Percentiles rank a stretch among this genome's conserved stretches.
phyloP scores from a whole-genome alignment of 73 alveolate genomes.

The Paramecium octaurelia region DNA sequence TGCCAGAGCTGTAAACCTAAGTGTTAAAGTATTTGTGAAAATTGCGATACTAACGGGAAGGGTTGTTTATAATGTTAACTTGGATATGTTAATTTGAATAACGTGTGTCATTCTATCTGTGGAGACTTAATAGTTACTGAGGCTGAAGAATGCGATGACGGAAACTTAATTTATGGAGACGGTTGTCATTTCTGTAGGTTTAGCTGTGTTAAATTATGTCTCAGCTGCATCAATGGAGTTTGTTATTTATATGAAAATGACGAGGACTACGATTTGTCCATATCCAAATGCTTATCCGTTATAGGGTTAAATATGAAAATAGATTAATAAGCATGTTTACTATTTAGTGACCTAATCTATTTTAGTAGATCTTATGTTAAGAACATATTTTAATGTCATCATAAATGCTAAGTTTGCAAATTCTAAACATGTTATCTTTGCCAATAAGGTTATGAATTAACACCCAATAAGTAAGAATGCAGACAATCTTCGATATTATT shows the following conservation, averaged over 20 bases:
- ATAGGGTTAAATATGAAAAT: neutral
- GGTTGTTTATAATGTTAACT: neutral
- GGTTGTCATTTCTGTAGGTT: neutral
- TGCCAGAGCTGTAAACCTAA: neutral
- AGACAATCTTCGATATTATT: neutral
- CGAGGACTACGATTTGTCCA: neutral
- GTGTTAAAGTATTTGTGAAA: neutral
- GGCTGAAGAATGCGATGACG: neutral
- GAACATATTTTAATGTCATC: neutral
- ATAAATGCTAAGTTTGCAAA: neutral
- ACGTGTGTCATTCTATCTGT: neutral
- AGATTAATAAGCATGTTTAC: neutral
- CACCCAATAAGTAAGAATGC: neutral
- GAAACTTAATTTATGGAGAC: neutral
- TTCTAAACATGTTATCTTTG: neutral
- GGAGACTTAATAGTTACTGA: neutral
- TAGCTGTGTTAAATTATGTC: neutral
- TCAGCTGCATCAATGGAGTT: neutral
- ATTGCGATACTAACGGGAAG: neutral
- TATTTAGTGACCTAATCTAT: neutral
- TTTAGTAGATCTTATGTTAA: neutral
- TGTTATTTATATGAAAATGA: neutral
- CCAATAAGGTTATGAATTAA: neutral
- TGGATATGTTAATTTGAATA: neutral
- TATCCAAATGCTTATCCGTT: neutral